Evolutionary conservation across 768 basidiomycete species (phyloP).

Genomic region (Tulasnella sp.): DNA sequence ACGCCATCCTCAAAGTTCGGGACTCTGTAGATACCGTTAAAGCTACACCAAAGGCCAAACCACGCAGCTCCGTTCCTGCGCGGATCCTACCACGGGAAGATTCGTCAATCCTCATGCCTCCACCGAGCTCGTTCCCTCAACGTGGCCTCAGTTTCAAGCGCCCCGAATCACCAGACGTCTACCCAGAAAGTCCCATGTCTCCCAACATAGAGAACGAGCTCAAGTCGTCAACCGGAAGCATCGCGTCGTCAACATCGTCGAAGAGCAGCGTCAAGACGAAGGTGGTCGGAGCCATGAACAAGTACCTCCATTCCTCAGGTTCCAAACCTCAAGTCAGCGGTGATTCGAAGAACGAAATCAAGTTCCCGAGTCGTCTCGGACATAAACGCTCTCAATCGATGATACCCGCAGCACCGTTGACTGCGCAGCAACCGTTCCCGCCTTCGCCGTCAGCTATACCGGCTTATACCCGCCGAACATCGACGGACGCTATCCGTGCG

Average conservation of each 20-base stretch:
- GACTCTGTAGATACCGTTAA: neutral
- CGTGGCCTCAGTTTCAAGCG: neutral
- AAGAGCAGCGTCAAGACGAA: neutral
- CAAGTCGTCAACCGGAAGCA: neutral
- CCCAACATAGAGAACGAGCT: neutral
- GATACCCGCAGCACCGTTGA: neutral
- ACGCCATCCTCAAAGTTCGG: neutral
- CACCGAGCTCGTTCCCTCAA: neutral
- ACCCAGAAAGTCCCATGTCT: neutral
- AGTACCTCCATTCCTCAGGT: neutral
- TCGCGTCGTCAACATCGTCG: neutral
- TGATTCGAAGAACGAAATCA: neutral
- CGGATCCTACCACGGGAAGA: neutral
- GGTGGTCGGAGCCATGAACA: neutral
- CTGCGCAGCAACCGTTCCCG: neutral
- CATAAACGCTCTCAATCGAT: neutral
- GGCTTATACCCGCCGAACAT: neutral
- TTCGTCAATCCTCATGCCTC: neutral
- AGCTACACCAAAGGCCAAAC: neutral
- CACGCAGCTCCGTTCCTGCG: neutral
- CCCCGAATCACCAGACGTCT: neutral
- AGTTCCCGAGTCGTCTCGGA: neutral
- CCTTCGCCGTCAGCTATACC: neutral
- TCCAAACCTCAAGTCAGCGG: neutral
- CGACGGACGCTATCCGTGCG: neutral